Conservation (phyloP, 2,329 filamentous ascomycete genomes). For the Curvularia sp. region DNA sequence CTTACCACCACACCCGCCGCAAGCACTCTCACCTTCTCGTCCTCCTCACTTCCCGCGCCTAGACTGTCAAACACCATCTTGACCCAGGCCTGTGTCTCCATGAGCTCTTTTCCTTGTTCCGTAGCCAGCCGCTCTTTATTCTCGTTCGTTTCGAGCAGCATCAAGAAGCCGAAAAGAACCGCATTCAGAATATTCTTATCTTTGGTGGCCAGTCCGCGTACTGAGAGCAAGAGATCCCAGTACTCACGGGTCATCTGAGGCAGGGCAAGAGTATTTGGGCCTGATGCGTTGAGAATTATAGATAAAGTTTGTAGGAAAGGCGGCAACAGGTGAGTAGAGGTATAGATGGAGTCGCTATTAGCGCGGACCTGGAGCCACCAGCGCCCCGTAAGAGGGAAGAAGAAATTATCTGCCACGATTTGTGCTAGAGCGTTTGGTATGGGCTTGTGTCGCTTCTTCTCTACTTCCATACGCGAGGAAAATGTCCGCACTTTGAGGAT, state of each 20-base stretch:
- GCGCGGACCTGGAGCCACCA: constrained; percentile 72
- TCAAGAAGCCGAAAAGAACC: constrained; percentile 78
- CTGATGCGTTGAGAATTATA: constrained; percentile 81
- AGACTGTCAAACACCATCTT: constrained; percentile 71
- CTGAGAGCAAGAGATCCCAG: constrained; percentile 78
- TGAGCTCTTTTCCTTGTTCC: constrained; percentile 74
- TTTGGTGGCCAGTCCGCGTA: constrained; percentile 61
- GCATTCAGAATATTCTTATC: constrained; percentile 75
- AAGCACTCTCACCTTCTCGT: constrained; percentile 79
- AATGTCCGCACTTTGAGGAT: constrained; percentile 90
- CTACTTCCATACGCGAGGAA: constrained; percentile 74
- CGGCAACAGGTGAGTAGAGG: constrained; percentile 76
- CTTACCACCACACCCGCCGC: constrained; percentile 80
- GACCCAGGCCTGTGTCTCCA: constrained; percentile 90
- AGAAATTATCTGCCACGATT: constrained; percentile 77
- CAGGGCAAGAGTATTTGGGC: constrained; percentile 77
- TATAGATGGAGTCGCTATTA: constrained; percentile 64
- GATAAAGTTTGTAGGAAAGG: constrained; percentile 87
- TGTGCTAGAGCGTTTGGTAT: constrained; percentile 80
- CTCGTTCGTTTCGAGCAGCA: constrained; percentile 81
- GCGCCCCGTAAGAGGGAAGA: constrained; percentile 82
- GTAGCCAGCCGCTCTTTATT: constrained; percentile 75
- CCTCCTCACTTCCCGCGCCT: constrained; percentile 63
- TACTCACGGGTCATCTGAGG: constrained; percentile 83
- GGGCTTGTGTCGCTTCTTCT: constrained; percentile 64